Evolutionary conservation across 441 rosid genomes (phyloP).

Genomic region (Gossypium lobatum): DNA sequence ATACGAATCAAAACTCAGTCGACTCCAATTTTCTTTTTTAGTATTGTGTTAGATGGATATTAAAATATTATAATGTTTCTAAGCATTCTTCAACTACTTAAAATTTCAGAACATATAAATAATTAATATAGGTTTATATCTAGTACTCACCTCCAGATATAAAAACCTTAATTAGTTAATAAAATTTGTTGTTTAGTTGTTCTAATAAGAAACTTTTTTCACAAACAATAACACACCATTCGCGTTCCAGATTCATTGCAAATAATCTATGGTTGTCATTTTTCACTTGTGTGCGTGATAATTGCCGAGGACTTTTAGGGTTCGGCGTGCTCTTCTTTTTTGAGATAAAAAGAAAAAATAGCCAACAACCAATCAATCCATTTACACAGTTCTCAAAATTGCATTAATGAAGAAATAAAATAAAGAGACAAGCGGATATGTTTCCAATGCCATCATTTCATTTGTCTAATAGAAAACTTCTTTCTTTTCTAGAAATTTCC

Average conservation of each 20-base stretch:
- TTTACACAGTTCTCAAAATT: slow-evolving; percentile 21
- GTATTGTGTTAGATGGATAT: too few relatives aligned
- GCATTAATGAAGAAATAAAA: slow-evolving; percentile 1
- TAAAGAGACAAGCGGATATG: not conserved
- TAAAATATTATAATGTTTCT: too few relatives aligned
- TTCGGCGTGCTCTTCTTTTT: slow-evolving; percentile 2
- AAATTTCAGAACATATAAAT: too few relatives aligned
- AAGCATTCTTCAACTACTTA: too few relatives aligned
- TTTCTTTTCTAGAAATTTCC: not conserved
- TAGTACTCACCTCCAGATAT: too few relatives aligned
- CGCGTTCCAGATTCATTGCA: not conserved
- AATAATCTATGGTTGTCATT: not conserved
- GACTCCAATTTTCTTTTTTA: too few relatives aligned
- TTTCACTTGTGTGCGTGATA: not conserved
- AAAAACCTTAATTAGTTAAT: too few relatives aligned
- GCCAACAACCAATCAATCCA: slow-evolving; percentile 15
- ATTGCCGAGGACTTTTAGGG: not conserved
- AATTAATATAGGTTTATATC: too few relatives aligned
- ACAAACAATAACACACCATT: not conserved
- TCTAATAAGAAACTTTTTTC: not conserved
- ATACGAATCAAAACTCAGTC: too few relatives aligned
- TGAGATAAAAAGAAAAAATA: not conserved
- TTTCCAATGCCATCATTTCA: slow-evolving; percentile 9
- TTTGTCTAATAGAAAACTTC: slow-evolving; percentile 14
- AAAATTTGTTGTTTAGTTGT: too few relatives aligned